These are phyloP conservation scores for Jatropha podagrica DNA, from an alignment of 441 rosid genomes.

Conservation along the genomic window DNA sequence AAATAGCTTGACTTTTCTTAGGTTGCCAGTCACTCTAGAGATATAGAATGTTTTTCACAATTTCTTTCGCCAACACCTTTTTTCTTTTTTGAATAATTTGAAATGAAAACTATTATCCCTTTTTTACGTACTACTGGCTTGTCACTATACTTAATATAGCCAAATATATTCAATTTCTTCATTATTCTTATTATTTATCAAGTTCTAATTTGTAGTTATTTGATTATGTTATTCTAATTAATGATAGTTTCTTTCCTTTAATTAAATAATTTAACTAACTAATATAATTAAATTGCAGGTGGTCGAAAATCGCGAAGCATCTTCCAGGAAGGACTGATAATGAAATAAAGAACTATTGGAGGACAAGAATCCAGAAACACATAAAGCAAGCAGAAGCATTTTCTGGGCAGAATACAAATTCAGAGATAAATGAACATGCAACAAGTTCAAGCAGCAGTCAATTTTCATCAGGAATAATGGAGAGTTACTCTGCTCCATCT, in stretches of 20 bases:
- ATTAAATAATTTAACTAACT: no score
- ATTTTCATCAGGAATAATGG: constrained; percentile 36
- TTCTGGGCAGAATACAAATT: constrained; percentile 32
- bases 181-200: no score
- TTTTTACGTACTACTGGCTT: background rate
- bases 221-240: no score
- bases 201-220: no score
- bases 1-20: background rate
- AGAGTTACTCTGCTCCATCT: constrained; percentile 48
- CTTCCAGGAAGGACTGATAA: constrained; percentile 98
- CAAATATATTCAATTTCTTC: no score
- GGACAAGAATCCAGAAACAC: constrained; percentile 93
- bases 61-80: background rate
- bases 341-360: constrained; percentile 95
- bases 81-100: background rate
- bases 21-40: background rate
- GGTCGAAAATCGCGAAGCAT: constrained; percentile 98
- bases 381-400: constrained; percentile 58
- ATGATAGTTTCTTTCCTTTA: no score
- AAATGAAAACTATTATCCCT: background rate
- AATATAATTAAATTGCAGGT: constrained; percentile 38
- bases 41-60: background rate
- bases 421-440: constrained; percentile 50
- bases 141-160: no score
- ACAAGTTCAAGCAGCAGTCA: constrained; percentile 54